Base-by-base conservation (phyloP, 2,329 filamentous ascomycete genomes). In the Aspergillus pseudoterreus region DNA sequence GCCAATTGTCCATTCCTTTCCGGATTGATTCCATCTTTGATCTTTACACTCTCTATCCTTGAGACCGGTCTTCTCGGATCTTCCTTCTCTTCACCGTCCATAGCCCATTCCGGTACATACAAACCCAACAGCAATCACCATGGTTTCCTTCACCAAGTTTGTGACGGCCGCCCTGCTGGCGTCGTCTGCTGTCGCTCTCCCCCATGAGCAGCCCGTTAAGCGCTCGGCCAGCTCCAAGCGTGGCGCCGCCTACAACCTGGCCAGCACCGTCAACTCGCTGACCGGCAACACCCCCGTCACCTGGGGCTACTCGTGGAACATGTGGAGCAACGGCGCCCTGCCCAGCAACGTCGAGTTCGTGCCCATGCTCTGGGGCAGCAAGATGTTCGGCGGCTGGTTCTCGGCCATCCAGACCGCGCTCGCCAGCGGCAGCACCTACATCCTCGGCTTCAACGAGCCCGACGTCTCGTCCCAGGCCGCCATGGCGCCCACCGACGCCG, bases 251-350 rank as follows among this genome's bases (percentile, higher is more conserved):
- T 78, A 76, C 69, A 77, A 75, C 56, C 61, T 70, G 35, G 60
- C 64, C 35, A 54, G 58, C 19, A 57, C 67, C 33, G 62, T 72
- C 10, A n/a, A 57, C 22, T 47, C 66, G 12, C 71, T 77, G 47
- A 46, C 58, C 47, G 55, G 53, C 43, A 59, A 55, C 43, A 62
- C 58, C 22, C 41, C 55, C 19, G 61, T 73, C 47, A 64, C 65
- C 38, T 78, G 75, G 75, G 71, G 70, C 33, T 76, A 77, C 64
- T 73, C 77, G 63, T 78, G 75, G 75, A 73, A 63, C 43, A 53
- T 62, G 43, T 53, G 54, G 19, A 39, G 63, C 21, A 57, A 53
- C 27, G 72, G 73, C 15, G 43, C 33, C 5, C 54, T 72, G 4
- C 63, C 71, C 27, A 52, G 54, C 4, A 63, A 64, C 22, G 60